Evolutionary conservation across 1,284 basidiomycete species (phyloP).

Genomic region (Phellinidium pouzarii): DNA sequence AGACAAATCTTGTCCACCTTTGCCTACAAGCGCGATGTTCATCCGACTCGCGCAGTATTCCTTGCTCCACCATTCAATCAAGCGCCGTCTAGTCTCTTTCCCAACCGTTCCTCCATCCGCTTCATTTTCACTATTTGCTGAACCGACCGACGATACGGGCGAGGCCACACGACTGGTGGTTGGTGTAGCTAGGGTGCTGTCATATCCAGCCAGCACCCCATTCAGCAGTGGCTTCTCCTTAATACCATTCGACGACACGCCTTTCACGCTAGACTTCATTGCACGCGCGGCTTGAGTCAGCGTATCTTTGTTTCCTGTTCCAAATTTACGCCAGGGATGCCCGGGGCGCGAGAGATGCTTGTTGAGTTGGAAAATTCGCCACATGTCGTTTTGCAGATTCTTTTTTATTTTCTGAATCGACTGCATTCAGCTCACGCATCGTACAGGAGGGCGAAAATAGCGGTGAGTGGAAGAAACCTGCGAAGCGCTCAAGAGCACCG

Average conservation of each 20-base stretch:
- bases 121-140: conserved; percentile 50
- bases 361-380: conserved; percentile 96
- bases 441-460: conserved; percentile 90
- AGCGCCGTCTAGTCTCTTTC: conserved; percentile 81
- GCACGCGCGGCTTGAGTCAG: conserved; percentile 63
- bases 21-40: conserved; percentile 87
- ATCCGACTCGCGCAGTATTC: conserved; percentile 95
- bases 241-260: conserved; percentile 25
- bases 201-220: conserved; percentile 13
- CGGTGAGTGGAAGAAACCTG: conserved; percentile 92
- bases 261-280: conserved; percentile 43
- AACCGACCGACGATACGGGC: conserved; percentile 51
- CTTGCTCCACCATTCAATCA: conserved; percentile 92
- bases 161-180: conserved; percentile 52
- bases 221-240: conserved; percentile 19
- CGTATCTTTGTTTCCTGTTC: conserved; percentile 85
- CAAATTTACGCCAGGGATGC: conserved; percentile 92
- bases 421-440: conserved; percentile 91
- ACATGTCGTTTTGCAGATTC: conserved; percentile 91
- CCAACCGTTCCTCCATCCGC: conserved; percentile 73
- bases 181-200: conserved; percentile 35
- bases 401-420: conserved; percentile 99
- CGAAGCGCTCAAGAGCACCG: conserved; percentile 86
- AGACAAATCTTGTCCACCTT: conserved; percentile 44
- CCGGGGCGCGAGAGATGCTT: conserved; percentile 79